A percentile compares a stretch with the other conserved stretches of the same genome.
Evolutionary conservation across 768 basidiomycete genomes (phyloP).

Genomic region (Clathrus columnatus): DNA sequence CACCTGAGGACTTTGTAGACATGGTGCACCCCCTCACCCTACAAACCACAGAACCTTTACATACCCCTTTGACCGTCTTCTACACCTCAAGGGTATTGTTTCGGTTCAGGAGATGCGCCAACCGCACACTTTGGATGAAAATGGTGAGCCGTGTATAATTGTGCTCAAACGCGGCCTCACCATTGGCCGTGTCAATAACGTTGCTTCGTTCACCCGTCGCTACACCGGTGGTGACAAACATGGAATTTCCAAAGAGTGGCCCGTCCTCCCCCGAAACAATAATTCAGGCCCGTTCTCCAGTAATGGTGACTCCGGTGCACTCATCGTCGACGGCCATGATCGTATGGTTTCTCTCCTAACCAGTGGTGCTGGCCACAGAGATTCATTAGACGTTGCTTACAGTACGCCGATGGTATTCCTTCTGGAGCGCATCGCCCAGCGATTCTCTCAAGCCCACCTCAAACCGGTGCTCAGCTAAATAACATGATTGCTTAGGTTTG

Average conservation of each 20-base stretch:
- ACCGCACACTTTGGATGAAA: slow-evolving; percentile 22
- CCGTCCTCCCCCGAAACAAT: slow-evolving; percentile 9
- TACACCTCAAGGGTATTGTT: slow-evolving; percentile 24
- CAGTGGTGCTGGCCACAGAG: slow-evolving; percentile 15
- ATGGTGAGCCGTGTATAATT: slow-evolving; percentile 24
- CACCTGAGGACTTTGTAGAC: neutral
- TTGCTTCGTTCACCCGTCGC: slow-evolving; percentile 26
- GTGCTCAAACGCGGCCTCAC: slow-evolving; percentile 30
- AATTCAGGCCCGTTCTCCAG: slow-evolving; percentile 16
- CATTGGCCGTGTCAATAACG: slow-evolving; percentile 27
- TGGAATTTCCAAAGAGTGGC: slow-evolving; percentile 23
- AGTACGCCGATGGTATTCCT: slow-evolving; percentile 17
- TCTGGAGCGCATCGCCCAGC: slow-evolving; percentile 7
- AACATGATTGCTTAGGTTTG: no score
- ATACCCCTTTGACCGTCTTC: slow-evolving; percentile 27
- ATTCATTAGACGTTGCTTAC: slow-evolving; percentile 15
- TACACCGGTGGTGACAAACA: slow-evolving; percentile 18
- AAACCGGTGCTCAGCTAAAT: no score
- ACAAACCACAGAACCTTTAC: slow-evolving; percentile 15
- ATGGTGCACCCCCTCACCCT: neutral
- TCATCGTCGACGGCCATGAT: slow-evolving; percentile 15
- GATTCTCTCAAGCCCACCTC: slow-evolving; percentile 13
- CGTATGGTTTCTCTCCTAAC: slow-evolving; percentile 15
- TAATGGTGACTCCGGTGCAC: slow-evolving; percentile 17
- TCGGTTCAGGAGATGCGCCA: slow-evolving; percentile 23